phyloP scores from a whole-genome alignment of 2,329 filamentous ascomycete genomes.

The Aspergillus versicolor region DNA sequence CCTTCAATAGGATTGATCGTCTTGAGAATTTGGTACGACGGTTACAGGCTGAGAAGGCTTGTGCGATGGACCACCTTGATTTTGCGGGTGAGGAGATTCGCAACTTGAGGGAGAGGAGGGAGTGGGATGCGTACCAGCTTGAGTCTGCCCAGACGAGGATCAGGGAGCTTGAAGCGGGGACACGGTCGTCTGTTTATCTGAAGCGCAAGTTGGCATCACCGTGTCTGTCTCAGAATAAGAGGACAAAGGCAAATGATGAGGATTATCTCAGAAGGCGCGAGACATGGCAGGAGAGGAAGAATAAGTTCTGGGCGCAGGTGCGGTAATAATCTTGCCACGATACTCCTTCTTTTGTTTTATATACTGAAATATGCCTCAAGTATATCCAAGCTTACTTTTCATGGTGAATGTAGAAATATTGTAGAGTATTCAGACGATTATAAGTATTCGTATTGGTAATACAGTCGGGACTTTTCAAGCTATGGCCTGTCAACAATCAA shows the following conservation, averaged over 20 bases:
- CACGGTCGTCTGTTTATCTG: background rate
- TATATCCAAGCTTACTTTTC: too few relatives aligned
- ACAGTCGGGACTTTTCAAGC: too few relatives aligned
- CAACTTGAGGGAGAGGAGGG: background rate
- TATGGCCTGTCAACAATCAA: constrained; percentile 1
- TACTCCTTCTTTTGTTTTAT: background rate
- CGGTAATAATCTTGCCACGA: background rate
- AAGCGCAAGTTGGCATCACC: background rate
- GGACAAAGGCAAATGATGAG: background rate
- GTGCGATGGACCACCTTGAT: background rate
- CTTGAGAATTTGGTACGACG: background rate
- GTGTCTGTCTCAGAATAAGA: background rate
- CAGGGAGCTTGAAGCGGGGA: background rate
- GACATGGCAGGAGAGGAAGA: background rate
- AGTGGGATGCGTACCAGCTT: background rate
- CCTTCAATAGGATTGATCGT: background rate
- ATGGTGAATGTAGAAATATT: too few relatives aligned
- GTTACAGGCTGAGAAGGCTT: background rate
- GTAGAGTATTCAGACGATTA: too few relatives aligned
- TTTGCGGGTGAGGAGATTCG: background rate
- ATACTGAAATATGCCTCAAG: background rate
- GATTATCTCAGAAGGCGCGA: background rate
- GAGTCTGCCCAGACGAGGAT: background rate
- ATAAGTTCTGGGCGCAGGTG: background rate
- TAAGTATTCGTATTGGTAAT: too few relatives aligned